phyloP scores from a whole-genome alignment of 2,329 filamentous ascomycete genomes.

The Neofusicoccum cordaticola region DNA sequence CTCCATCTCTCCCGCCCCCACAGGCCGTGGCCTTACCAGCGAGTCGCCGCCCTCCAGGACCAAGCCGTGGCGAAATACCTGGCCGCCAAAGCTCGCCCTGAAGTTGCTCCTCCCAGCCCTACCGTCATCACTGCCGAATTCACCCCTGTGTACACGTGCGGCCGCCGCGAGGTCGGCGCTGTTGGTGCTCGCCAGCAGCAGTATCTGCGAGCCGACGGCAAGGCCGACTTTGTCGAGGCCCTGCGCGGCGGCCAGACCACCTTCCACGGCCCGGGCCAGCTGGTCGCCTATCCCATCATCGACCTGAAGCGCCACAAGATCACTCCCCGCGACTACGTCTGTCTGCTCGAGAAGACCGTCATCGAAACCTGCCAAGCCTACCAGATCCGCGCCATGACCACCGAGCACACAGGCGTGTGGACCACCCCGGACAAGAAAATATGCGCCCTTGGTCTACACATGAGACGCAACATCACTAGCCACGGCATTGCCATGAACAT shows the following conservation, averaged over 20 bases:
- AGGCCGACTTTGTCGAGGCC: slow-evolving; percentile 65
- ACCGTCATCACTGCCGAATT: slow-evolving; percentile 81
- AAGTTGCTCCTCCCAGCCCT: slow-evolving; percentile 42
- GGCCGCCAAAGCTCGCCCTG: slow-evolving; percentile 18
- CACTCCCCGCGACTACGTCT: slow-evolving; percentile 73
- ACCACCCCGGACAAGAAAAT: slow-evolving; percentile 61
- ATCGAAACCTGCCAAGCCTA: slow-evolving; percentile 62
- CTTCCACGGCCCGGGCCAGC: slow-evolving; percentile 90
- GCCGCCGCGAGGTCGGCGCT: slow-evolving; percentile 67
- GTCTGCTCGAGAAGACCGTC: slow-evolving; percentile 72
- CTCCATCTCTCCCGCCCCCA: slow-evolving; percentile 7
- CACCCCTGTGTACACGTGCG: slow-evolving; percentile 81
- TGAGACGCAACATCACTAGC: slow-evolving; percentile 76
- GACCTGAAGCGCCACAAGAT: slow-evolving; percentile 69
- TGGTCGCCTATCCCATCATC: slow-evolving; percentile 89
- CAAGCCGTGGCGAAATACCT: slow-evolving; percentile 10
- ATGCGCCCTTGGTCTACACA: slow-evolving; percentile 86
- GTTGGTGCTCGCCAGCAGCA: slow-evolving; percentile 48
- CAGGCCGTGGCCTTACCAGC: slow-evolving; percentile 4
- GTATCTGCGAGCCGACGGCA: slow-evolving; percentile 37
- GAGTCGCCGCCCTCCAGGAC: slow-evolving; percentile 11
- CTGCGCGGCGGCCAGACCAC: slow-evolving; percentile 88
- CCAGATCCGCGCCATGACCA: slow-evolving; percentile 61
- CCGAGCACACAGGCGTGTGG: slow-evolving; percentile 85
- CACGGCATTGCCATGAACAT: slow-evolving; percentile 83